Base-by-base conservation (phyloP, 441 rosid genomes). In the Arabidopsis lyrata region DNA sequence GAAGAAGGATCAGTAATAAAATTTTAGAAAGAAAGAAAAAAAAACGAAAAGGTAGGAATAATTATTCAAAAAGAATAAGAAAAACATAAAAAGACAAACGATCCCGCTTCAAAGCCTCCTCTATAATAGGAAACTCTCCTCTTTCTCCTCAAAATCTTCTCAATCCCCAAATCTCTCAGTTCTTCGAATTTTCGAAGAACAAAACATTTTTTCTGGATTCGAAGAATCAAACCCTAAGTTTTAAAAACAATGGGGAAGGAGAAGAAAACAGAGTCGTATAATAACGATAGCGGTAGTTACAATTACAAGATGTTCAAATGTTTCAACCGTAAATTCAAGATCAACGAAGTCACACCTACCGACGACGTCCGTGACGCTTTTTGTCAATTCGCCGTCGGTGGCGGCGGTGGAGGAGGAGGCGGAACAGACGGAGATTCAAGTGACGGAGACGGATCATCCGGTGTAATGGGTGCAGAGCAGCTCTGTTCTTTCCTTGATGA, bases 261-360 rank as follows among this genome's bases (percentile, higher is more conserved):
- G 75, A 79, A 83, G 80, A 77, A 75, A 56, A 45, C 78, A 69
- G 77, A 72, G 54, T 36, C 79, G n/a, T 29, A 72, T 22, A 50
- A 50, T 11, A 50, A 50, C 7, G 41, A 55, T 54, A 74, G 75
- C 22, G 96, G 91, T 0, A 90, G 90, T 71, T 85, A 88, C 80
- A 83, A 78, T 64, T 85, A 87, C 85, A 82, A 72, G 11, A 80
- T 88, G 88, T 85, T 84, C 81, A 82, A 79, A 61, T 80, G 77
- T 78, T 88, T 85, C 81, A 87, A 82, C 68, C 81, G 93, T 41
- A 87, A 84, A 79, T 85, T 86, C 86, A 84, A 82, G 69, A 82
- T 84, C 84, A 80, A 74, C 32, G 90, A 87, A 73, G 82, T 83
- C 22, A 82, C 84, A 75, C 90, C 88, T 0, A 88, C 94, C 13